Evolutionary conservation across 1,284 basidiomycete genomes (phyloP), one percentile per base, ranked within the genome.

Genomic region (Cryptococcus hybrid): DNA sequence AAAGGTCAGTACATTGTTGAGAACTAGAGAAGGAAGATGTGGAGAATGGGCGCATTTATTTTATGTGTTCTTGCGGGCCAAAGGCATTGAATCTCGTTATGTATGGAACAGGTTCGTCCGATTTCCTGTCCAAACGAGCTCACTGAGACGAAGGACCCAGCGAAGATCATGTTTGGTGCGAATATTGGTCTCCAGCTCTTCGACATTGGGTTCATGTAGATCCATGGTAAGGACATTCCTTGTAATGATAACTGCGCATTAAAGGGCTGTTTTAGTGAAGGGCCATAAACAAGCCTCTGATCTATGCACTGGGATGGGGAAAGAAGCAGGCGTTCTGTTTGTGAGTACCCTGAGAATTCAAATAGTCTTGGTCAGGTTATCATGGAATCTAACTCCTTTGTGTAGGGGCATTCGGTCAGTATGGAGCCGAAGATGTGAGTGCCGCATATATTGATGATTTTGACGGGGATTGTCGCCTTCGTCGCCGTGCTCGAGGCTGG

Each of bases 81-180:
- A 75, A 6, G 78, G 76, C 2, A 59, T 81, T 3, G 68, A 78
- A 37, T 75, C 77, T 37, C 70, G 80, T 39, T 80, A 81, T 57
- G 69, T 80, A 58, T 76, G 58, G 58, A 59, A 59, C 42, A 59
- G 58, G 58, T 55, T 24, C 36, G 53, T 49, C 12, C 37, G 18
- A 8, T 44, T 58, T 54, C 34, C 9, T 46, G 24, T 30, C 3
- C 4, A 30, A 30, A 30, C 4, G 30, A 30, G 30, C 30, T 30
- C 30, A 4, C 30, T 30, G 30, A 30, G 51, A 13, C 15, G 3
- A 43, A 12, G 35, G n/a, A 30, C 30, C 34, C 52, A 76, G 73
- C 30, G 80, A 81, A 66, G 81, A 82, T 65, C 81, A 82, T 57
- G 80, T 82, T n/a, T 82, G 80, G 80, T 77, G 76, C 50, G 80